Percentiles rank a stretch among this genome's conserved stretches.
Evolutionary conservation across 2,329 filamentous ascomycete species (phyloP).

Genomic region (Penicillium sp.): DNA sequence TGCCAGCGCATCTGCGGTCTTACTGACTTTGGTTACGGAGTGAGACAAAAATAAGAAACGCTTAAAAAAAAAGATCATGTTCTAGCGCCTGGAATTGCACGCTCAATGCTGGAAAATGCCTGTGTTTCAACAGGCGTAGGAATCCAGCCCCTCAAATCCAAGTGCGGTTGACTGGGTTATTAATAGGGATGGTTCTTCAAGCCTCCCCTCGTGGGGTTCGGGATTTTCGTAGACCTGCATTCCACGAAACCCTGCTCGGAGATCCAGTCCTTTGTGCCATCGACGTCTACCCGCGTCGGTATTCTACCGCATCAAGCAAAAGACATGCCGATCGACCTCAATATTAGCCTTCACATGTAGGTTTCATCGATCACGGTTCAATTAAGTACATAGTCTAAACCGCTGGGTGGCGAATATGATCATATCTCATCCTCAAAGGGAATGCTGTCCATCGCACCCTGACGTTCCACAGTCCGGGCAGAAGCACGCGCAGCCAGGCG

Average conservation of each 20-base stretch:
- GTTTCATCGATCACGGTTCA: not conserved
- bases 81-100: not conserved
- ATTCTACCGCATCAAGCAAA: not conserved
- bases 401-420: conserved; percentile 1
- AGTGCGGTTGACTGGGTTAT: conserved; percentile 5
- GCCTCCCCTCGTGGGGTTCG: conserved; percentile 6
- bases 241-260: not conserved
- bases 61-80: no score
- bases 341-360: not conserved
- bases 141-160: not conserved
- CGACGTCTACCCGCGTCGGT: not conserved
- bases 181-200: conserved; percentile 1
- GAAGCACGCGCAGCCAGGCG: conserved; percentile 47
- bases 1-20: conserved; percentile 7
- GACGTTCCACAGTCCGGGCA: conserved; percentile 46
- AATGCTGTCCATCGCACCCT: conserved; percentile 52
- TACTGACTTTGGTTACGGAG: not conserved
- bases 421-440: conserved; percentile 49
- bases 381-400: conserved; percentile 9
- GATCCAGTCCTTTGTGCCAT: not conserved
- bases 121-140: not conserved
- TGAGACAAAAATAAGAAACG: not conserved
- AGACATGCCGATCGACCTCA: not conserved
- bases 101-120: conserved; percentile 6
- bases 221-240: conserved; percentile 1